These are phyloP conservation scores for Colletotrichum sp. DNA, from an alignment of 2,329 filamentous ascomycete genomes.

Conservation along the genomic window DNA sequence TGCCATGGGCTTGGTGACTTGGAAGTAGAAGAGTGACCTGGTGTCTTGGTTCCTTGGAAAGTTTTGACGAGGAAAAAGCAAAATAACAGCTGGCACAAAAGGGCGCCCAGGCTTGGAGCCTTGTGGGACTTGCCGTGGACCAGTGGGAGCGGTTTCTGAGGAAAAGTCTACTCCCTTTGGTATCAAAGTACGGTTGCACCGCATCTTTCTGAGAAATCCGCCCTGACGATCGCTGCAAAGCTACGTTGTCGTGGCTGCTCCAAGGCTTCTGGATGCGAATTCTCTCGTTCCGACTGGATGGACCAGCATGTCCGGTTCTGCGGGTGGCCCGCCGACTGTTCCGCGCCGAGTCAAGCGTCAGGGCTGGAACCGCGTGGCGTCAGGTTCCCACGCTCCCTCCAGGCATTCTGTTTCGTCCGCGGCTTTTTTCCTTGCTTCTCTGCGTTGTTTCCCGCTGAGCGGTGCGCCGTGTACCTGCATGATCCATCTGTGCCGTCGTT, in stretches of 20 bases:
- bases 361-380: conserved; percentile 10
- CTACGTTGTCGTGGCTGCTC: conserved; percentile 7
- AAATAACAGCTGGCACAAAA: neutral
- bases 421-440: neutral
- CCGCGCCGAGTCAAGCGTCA: conserved; percentile 16
- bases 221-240: conserved; percentile 16
- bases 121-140: neutral
- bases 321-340: conserved; percentile 1
- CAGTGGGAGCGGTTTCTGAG: neutral
- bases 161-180: neutral
- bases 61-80: neutral
- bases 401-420: neutral
- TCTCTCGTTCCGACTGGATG: conserved; percentile 14
- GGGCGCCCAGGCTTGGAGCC: neutral
- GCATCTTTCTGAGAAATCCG: neutral
- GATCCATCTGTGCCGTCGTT: neutral
- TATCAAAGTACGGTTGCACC: neutral
- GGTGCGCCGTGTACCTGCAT: conserved; percentile 13
- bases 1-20: neutral
- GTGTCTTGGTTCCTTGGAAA: neutral
- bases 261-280: neutral
- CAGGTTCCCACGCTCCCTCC: neutral
- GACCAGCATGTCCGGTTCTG: neutral
- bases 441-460: neutral
- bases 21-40: neutral